A percentile compares a stretch with the other conserved stretches of the same genome.
phyloP scores from a whole-genome alignment of 2,329 filamentous ascomycete genomes.

The Dothideomycetes sp. region DNA sequence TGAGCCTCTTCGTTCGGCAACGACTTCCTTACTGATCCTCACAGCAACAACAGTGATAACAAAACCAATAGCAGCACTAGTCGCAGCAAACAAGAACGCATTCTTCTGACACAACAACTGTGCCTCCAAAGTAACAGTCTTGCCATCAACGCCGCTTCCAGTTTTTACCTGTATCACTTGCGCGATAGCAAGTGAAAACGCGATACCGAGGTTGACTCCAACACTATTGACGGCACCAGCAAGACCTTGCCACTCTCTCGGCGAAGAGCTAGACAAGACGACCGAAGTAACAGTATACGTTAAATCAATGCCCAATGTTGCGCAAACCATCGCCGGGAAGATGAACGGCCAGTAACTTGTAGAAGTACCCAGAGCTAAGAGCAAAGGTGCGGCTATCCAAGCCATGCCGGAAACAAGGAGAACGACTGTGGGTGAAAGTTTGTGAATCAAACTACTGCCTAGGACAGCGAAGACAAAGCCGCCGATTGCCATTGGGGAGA shows the following conservation, averaged over 20 bases:
- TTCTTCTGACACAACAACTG: constrained; percentile 4
- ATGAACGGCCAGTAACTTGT: constrained; percentile 28
- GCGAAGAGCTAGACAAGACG: constrained; percentile 25
- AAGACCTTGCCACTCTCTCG: constrained; percentile 26
- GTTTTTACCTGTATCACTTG: constrained; percentile 23
- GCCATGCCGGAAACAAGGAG: constrained; percentile 25
- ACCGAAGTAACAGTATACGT: constrained; percentile 28
- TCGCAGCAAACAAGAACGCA: constrained; percentile 14
- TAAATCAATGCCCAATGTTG: constrained; percentile 28
- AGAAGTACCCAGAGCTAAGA: constrained; percentile 25
- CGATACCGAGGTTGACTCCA: constrained; percentile 29
- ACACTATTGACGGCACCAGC: constrained; percentile 28
- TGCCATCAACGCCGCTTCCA: neutral
- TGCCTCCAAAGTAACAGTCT: neutral
- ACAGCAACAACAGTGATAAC: constrained; percentile 10
- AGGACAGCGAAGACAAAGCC: constrained; percentile 26
- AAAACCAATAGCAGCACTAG: constrained; percentile 13
- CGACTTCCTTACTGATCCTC: constrained; percentile 4
- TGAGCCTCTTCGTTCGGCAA: too few relatives aligned
- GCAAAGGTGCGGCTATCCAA: constrained; percentile 28
- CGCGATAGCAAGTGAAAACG: constrained; percentile 27
- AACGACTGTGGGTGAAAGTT: constrained; percentile 23
- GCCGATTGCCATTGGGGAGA: constrained; percentile 27
- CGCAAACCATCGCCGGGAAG: constrained; percentile 29
- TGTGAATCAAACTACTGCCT: constrained; percentile 24